Base-by-base conservation (phyloP, 371 early-diverging fungal genomes). In the Lichtheimia hyalospora region DNA sequence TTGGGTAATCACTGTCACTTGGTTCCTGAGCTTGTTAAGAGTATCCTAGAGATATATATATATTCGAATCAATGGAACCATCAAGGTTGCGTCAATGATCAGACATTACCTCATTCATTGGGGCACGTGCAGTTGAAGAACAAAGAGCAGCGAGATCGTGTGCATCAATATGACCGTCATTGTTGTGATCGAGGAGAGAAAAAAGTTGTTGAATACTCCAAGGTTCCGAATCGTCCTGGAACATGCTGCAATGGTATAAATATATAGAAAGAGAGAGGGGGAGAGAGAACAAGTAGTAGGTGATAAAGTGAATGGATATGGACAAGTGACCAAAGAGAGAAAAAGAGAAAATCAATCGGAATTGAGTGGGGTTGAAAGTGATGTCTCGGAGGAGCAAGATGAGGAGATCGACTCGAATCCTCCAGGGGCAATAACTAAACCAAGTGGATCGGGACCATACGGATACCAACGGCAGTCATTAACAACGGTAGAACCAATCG, bases 151-250 rank as follows among this genome's bases (percentile, higher is more conserved):
- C 58, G 48, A 84, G 68, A 66, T 83, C 85, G 40, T 76, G 69
- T 23, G 75, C 75, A 56, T 84, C 83, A 67, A 83, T 83, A 49
- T 77, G 52, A 14, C 85, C 85, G 57, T 83, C 85, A 53, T 84
- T 76, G 61, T 84, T 82, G 54, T 82, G 77, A 68, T 84, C 85
- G 21, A 84, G 65, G 28, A 79, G 74, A 34, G 75, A 65, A 65
- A 84, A 84, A 18, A 82, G 70, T 60, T 81, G 78, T 54, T 79
- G 74, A 54, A 80, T 63, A 56, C 64, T 74, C 70, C 72, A 73
- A 46, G 68, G 69, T 44, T 73, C 71, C 34, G 68, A 61, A 13
- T 61, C 54, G 55, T 60, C 54, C 15, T 51, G 54, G 44, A 63
- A 52, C 68, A 68, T 68, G 16, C 3, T 52, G 27, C 12, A 2